Percentiles rank a stretch among this genome's conserved stretches.
These are phyloP conservation scores for Massariosphaeria phaeospora DNA, from an alignment of 495 filamentous ascomycete genomes.

Conservation along the genomic window DNA sequence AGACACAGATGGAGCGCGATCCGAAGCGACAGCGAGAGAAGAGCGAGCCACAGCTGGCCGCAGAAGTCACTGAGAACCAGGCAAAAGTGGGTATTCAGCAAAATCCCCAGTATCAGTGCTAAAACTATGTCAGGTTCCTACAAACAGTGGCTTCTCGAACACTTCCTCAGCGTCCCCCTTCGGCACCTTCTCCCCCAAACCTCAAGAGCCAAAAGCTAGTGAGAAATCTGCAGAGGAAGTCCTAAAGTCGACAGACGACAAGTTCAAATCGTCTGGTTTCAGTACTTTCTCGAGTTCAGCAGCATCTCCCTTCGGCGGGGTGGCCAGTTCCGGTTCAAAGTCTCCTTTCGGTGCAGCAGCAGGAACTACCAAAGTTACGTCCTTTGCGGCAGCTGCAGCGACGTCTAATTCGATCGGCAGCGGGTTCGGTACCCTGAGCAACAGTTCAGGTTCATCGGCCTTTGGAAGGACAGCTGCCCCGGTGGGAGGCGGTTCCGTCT, in stretches of 20 bases:
- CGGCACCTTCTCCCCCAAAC: slow-evolving; percentile 41
- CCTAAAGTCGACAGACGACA: slow-evolving; percentile 17
- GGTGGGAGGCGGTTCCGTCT: slow-evolving; percentile 35
- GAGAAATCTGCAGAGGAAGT: not conserved
- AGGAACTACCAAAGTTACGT: slow-evolving; percentile 5
- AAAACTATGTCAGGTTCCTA: slow-evolving; percentile 38
- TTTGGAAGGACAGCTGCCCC: slow-evolving; percentile 26
- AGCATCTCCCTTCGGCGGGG: slow-evolving; percentile 51
- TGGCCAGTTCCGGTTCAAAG: slow-evolving; percentile 43
- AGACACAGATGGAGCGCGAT: slow-evolving; percentile 22
- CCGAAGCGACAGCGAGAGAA: slow-evolving; percentile 34
- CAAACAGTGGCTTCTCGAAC: slow-evolving; percentile 51
- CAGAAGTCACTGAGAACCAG: slow-evolving; percentile 11
- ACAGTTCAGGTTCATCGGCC: slow-evolving; percentile 9
- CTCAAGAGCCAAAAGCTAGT: slow-evolving; percentile 5
- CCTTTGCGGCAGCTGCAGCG: slow-evolving; percentile 13
- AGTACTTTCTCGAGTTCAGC: slow-evolving; percentile 44
- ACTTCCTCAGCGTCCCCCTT: slow-evolving; percentile 51
- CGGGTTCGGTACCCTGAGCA: slow-evolving; percentile 22
- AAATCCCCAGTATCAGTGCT: not conserved
- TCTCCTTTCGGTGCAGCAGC: slow-evolving; percentile 30
- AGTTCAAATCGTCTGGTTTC: slow-evolving; percentile 37
- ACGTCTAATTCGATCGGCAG: slow-evolving; percentile 2
- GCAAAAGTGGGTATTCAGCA: slow-evolving; percentile 22
- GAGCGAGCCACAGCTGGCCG: slow-evolving; percentile 5